phyloP scores from a whole-genome alignment of 352 stramenopile species.

The Phytophthora litchii region DNA sequence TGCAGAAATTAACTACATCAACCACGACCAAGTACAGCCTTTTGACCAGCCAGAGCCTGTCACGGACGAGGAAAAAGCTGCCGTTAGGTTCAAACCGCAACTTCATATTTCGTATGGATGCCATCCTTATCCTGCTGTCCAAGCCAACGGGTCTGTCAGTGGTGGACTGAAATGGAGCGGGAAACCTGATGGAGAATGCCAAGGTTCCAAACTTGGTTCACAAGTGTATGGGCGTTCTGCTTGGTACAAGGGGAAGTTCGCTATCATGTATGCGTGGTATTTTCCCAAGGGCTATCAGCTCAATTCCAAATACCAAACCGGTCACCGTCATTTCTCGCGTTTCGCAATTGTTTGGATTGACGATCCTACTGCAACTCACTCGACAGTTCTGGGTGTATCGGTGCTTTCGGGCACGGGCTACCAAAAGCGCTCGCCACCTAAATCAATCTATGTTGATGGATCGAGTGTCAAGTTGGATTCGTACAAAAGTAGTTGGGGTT shows the following conservation, averaged over 20 bases:
- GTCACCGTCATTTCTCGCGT: constrained; percentile 41
- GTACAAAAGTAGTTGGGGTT: neutral
- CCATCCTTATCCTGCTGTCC: neutral
- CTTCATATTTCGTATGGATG: neutral
- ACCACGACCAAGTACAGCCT: neutral
- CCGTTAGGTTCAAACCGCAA: neutral
- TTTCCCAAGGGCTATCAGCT: neutral
- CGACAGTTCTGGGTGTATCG: constrained; percentile 8
- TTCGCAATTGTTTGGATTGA: constrained; percentile 41
- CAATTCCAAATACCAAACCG: neutral
- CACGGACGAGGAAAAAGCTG: neutral
- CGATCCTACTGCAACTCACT: constrained; percentile 13
- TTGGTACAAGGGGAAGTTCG: neutral
- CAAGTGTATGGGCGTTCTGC: neutral
- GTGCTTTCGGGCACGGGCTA: neutral
- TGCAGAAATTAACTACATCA: neutral
- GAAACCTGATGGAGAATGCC: neutral
- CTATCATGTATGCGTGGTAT: constrained; percentile 2
- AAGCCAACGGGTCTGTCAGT: neutral
- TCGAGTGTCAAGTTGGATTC: neutral
- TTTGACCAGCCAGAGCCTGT: neutral
- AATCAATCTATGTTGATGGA: neutral
- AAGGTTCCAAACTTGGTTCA: neutral
- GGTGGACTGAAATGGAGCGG: neutral
- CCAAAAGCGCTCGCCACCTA: neutral